Base-by-base conservation (phyloP, 129 eudicot genomes). In the Gnaphalium uliginosum region DNA sequence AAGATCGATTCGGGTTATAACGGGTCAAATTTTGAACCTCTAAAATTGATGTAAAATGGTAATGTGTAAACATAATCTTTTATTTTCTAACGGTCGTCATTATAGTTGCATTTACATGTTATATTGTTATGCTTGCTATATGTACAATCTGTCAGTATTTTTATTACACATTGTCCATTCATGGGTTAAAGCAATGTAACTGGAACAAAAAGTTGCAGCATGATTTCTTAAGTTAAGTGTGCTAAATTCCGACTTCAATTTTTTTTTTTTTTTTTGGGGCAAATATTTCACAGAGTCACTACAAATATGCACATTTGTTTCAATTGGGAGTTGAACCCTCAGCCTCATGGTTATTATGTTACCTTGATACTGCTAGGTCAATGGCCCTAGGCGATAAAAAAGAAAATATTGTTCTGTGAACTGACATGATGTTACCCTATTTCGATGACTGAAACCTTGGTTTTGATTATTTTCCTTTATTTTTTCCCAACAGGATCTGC, bases 401-500 rank as follows among this genome's bases (percentile, higher is more conserved):
- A 60, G 11, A 2, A 22, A 56, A 22, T 13, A 21, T 2, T 8
- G 4, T n/a, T n/a, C n/a, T n/a, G n/a, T 2, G 11, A 64, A 64
- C 30, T 8, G 46, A n/a, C 24, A 29, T 8, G 11, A 27, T 2
- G 7, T 4, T 64, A 30, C 24, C 22, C n/a, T n/a, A n/a, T n/a
- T n/a, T n/a, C n/a, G n/a, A n/a, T n/a, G n/a, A 64, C 15, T 30
- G 30, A 23, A 64, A 30, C 8, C 21, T 27, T 8, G 5, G 3
- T 6, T 22, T 62, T 62, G 68, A 64, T 30, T 30, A 29, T 29
- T 66, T 35, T 64, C 11, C 18, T 6, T 22, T 4, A 21, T 32
- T 5, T 8, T 26, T 5, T 46, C 14, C 18, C 79, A 80, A 37
- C 86, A 93, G 98, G 99, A 18, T 91, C 99, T 48, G 65, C 87